These are phyloP conservation scores for Scheffersomyces parashehatae DNA, from an alignment of 1,139 yeast species.

Conservation along the genomic window DNA sequence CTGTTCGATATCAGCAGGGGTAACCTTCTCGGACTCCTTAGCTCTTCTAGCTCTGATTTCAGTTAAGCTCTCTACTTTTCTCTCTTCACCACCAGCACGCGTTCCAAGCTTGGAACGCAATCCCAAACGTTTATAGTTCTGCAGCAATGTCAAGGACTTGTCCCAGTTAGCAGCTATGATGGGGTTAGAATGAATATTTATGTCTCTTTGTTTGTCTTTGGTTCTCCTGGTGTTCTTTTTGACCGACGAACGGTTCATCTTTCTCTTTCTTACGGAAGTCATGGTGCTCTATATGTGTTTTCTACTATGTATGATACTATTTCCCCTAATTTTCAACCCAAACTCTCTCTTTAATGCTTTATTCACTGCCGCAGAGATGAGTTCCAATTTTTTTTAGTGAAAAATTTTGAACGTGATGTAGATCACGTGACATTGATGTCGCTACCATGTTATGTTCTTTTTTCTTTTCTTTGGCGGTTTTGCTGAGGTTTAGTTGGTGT, in stretches of 20 bases:
- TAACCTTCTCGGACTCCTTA: slow-evolving; percentile 24
- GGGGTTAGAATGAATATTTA: slow-evolving; percentile 69
- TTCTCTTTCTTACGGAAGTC: slow-evolving; percentile 86
- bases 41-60: slow-evolving; percentile 30
- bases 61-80: slow-evolving; percentile 42
- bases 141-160: slow-evolving; percentile 72
- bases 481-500: too few relatives aligned
- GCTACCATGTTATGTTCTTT: too few relatives aligned
- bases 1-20: slow-evolving; percentile 40
- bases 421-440: background rate
- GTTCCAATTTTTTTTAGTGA: slow-evolving; percentile 2
- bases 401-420: background rate
- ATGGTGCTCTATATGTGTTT: slow-evolving; percentile 28
- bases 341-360: too few relatives aligned
- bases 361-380: slow-evolving; percentile 2
- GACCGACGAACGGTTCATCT: slow-evolving; percentile 73
- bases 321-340: too few relatives aligned
- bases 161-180: slow-evolving; percentile 93
- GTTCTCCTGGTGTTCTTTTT: slow-evolving; percentile 65
- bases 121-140: slow-evolving; percentile 80
- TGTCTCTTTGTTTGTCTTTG: slow-evolving; percentile 67
- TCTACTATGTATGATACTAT: background rate
- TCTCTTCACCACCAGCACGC: slow-evolving; percentile 69
- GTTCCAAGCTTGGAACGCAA: slow-evolving; percentile 64
- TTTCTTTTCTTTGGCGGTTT: too few relatives aligned